A percentile compares a stretch with the other conserved stretches of the same genome.
phyloP scores from a whole-genome alignment of 2,329 filamentous ascomycete species.

The Cercospora canescens region DNA sequence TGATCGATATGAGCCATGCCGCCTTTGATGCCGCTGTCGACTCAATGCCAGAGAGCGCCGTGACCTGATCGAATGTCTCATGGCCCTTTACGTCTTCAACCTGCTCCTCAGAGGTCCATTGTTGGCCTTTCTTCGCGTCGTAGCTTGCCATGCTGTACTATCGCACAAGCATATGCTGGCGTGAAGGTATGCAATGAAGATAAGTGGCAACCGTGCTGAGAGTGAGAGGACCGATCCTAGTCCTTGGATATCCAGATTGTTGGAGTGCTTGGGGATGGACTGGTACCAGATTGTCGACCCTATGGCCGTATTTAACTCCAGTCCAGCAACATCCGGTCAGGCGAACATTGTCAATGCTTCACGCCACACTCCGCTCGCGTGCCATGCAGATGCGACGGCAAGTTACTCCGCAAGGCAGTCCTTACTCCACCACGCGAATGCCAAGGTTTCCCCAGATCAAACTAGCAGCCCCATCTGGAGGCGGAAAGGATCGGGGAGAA shows the following conservation, averaged over 20 bases:
- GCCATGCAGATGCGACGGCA: not conserved
- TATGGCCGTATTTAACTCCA: not conserved
- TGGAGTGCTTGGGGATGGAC: not conserved
- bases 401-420: not conserved
- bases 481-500: too few species aligned
- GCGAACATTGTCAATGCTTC: not conserved
- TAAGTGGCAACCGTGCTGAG: not conserved
- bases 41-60: constrained; percentile 39
- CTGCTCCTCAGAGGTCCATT: constrained; percentile 19
- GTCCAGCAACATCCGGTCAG: not conserved
- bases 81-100: constrained; percentile 18
- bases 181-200: not conserved
- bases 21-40: constrained; percentile 41
- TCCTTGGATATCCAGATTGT: not conserved
- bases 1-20: constrained; percentile 42
- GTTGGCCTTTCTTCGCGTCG: constrained; percentile 20
- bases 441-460: not conserved
- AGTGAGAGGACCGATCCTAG: not conserved
- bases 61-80: constrained; percentile 20
- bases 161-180: not conserved
- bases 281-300: not conserved
- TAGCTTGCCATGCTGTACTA: constrained; percentile 10
- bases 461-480: not conserved
- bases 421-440: not conserved
- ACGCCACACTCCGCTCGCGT: not conserved